Base-by-base conservation (phyloP, 306 rosid species). In the Quercus rubra region DNA sequence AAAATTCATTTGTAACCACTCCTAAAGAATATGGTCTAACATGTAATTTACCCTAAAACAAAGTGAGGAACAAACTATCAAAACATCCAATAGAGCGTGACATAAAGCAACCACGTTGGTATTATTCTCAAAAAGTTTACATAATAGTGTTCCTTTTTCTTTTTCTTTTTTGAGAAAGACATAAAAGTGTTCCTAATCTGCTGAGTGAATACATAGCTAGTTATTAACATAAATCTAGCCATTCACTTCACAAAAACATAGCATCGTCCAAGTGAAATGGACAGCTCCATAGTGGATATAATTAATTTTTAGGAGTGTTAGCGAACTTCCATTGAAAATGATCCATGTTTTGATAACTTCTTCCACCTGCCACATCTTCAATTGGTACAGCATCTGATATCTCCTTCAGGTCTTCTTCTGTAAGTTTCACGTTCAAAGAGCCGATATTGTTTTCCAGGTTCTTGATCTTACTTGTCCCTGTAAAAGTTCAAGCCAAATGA, bases 381-480 rank as follows among this genome's bases (percentile, higher is more conserved):
- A 71, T 9, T 3, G 80, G 74, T 9, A 68, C 75, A 13, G 35
- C 63, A 61, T 71, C 64, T 2, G 55, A 75, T 59, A 75, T 74
- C 69, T 75, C 78, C 55, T 75, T 55, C 13, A 71, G 25, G 52
- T 75, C 74, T 8, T 61, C 70, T 49, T 54, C 58, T 1, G 78
- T 61, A 23, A 83, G 83, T 25, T 62, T 74, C 75, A 70, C 38
- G 15, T 19, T n/a, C 30, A 83, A 54, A 17, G 86, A 63, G 25
- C 71, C 78, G 7, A 75, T 54, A 23, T 79, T 70, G n/a, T 30
- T 8, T 2, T 70, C 86, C 5, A 62, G 13, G 51, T 70, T 79
- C 33, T 75, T 69, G n/a, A 33, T 51, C 66, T 83, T 74, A 0
- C 77, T 74, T 49, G 83, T 83, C 75, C 80, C 86, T 74, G 25